Base-by-base conservation (phyloP, 192 early-diverging fungal genomes). In the Coemansia sp. region DNA sequence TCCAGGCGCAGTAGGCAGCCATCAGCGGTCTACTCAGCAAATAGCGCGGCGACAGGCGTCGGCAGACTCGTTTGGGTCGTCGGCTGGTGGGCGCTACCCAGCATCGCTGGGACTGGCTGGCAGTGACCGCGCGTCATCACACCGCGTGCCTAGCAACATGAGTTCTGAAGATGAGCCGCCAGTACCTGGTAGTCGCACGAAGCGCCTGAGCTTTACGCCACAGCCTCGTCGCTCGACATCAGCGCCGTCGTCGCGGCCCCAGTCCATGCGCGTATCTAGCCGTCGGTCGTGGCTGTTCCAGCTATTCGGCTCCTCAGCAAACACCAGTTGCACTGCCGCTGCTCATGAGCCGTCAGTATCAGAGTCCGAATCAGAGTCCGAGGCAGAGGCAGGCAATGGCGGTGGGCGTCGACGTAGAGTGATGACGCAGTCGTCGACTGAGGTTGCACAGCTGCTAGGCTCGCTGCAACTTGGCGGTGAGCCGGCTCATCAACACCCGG, bases 221-320 rank as follows among this genome's bases (percentile, higher is more conserved):
- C 63, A 82, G 71, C 71, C 79, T 3, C 74, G 79, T 0, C 75
- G 79, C 16, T 82, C 79, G 9, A 82, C 79, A 5, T 82, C 79
- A 13, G 79, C 74, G 29, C 79, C 79, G 12, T 82, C 79, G 27
- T 29, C 54, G 9, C 71, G 79, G 0, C 79, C 79, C 13, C 79
- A 82, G 64, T 77, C 79, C 3, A 82, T 82, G 79, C 72, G 72
- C 3, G 67, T 82, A 1, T 18, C 68, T 8, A 54, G 79, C n/a
- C 47, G 75, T 1, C 49, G 72, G 24, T 82, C 79, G n/a, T 82
- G 79, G 79, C 60, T 82, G 2, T 44, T 46, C 22, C 71, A 77
- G 33, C 65, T 77, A n/a, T 82, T 82, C 49, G 68, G 72, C 42
- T 57, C 54, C 2, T 57, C 54, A 10, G 29, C 54, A 1, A 12